Evolutionary conservation across 176 grass and related monocot genomes (phyloP).

Genomic region (Coix lacrymajobi): DNA sequence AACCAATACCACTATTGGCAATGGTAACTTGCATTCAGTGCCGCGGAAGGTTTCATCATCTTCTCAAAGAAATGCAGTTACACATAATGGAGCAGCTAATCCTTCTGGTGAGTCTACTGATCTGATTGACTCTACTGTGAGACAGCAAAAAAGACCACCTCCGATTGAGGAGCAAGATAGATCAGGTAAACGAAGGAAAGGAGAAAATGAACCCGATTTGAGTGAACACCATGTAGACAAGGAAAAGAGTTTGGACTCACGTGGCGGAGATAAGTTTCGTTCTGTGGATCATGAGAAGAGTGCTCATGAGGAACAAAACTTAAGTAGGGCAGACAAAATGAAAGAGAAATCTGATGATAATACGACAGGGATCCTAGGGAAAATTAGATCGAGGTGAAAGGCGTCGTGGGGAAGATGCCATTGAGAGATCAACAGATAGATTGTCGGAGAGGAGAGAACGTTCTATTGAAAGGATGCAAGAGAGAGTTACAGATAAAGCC

Average conservation of each 20-base stretch:
- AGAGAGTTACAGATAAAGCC: constrained; percentile 60
- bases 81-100: constrained; percentile 36
- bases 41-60: constrained; percentile 37
- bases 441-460: constrained; percentile 69
- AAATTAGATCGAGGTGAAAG: constrained; percentile 50
- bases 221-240: constrained; percentile 49
- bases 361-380: constrained; percentile 71
- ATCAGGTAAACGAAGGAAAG: constrained; percentile 74
- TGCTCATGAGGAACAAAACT: constrained; percentile 53
- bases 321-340: constrained; percentile 41
- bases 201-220: constrained; percentile 54
- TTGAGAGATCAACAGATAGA: constrained; percentile 74
- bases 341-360: constrained; percentile 62
- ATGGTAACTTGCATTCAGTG: constrained; percentile 32
- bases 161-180: constrained; percentile 69
- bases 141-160: constrained; percentile 60
- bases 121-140: constrained; percentile 42
- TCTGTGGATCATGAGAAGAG: constrained; percentile 59
- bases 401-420: constrained; percentile 52
- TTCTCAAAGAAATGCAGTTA: constrained; percentile 37
- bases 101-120: constrained; percentile 36
- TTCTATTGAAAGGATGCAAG: constrained; percentile 72
- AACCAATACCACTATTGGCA: constrained; percentile 16
- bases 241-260: constrained; percentile 42
- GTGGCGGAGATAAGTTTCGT: constrained; percentile 42